Conservation (phyloP, 768 basidiomycete species). For the Boletus huronensis region DNA sequence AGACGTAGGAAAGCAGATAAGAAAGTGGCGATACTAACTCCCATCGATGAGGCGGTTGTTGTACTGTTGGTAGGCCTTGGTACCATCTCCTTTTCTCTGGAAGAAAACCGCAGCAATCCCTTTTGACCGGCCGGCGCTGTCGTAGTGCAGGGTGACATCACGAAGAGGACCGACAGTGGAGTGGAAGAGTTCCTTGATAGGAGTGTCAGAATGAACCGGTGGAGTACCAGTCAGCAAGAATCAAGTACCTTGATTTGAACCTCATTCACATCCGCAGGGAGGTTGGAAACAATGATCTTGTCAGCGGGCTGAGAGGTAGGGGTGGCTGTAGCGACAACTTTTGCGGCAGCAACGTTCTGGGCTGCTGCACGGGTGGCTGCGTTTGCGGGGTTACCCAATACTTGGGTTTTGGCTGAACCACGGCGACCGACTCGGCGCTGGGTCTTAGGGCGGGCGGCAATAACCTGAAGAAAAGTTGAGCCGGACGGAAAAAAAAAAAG, state of each 20-base stretch:
- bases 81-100: conserved; percentile 81
- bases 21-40: conserved; percentile 86
- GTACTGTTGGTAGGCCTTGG: conserved; percentile 90
- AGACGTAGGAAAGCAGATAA: conserved; percentile 35
- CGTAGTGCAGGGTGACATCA: conserved; percentile 83
- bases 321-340: conserved; percentile 39
- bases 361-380: conserved; percentile 53
- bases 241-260: conserved; percentile 80
- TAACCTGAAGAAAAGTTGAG: conserved; percentile 48
- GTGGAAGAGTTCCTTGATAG: conserved; percentile 81
- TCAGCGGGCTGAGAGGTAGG: conserved; percentile 48
- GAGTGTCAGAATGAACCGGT: conserved; percentile 1
- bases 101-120: conserved; percentile 88
- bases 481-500: conserved; percentile 3
- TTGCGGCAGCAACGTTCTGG: conserved; percentile 39
- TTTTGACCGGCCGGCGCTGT: conserved; percentile 81
- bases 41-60: conserved; percentile 99
- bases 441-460: conserved; percentile 54
- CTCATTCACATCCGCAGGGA: conserved; percentile 92
- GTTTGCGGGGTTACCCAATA: conserved; percentile 54
- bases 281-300: conserved; percentile 95
- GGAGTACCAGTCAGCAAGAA: not conserved
- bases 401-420: conserved; percentile 48
- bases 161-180: conserved; percentile 85
- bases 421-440: conserved; percentile 42